Base-by-base conservation (phyloP, 768 basidiomycete genomes). In the Tulasnella sp. region DNA sequence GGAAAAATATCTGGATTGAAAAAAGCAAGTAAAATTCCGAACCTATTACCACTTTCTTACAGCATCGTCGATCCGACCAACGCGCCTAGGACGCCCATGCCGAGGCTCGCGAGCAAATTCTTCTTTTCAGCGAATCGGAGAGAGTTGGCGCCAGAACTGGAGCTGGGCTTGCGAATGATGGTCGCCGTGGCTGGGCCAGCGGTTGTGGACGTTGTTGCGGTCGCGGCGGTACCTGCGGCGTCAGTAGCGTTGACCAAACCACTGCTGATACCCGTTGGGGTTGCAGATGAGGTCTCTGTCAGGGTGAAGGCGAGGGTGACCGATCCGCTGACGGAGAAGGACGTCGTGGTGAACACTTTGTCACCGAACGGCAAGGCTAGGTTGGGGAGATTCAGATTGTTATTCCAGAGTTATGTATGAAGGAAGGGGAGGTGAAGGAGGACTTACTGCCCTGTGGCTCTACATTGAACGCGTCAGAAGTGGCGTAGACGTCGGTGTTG, bases 391-490 rank as follows among this genome's bases (percentile, higher is more conserved):
- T n/a, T n/a, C n/a, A n/a, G n/a, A n/a, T n/a, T 17, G 15, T 31
- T 17, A 30, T 4, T 10, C 24, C 9, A 49, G 48, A 22, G 21
- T 31, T 29, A 42, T 19, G 31, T 24, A 27, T 9, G 4, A 42
- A 24, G 21, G 41, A 1, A 1, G 22, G 17, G 12, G n/a, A 41
- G n/a, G n/a, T 1, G 41, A 29, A 15, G 34, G 25, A 9, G 62
- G 80, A 85, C 11, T 72, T 7, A 34, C 83, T 73, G 51, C 80
- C 80, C 30, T 71, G 61, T 4, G 81, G 66, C 67, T 81, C 79
- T 69, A 88, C 75, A 67, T 80, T 78, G 68, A 88, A 88, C 3
- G 70, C 67, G 57, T 74, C 49, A 25, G 82, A 79, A 38, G 68
- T 65, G 11, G 81, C 80, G 61, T 75, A 85, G 56, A 87, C 60